Conservation (phyloP, 768 basidiomycete genomes). For the Rhodotorula graminis region DNA sequence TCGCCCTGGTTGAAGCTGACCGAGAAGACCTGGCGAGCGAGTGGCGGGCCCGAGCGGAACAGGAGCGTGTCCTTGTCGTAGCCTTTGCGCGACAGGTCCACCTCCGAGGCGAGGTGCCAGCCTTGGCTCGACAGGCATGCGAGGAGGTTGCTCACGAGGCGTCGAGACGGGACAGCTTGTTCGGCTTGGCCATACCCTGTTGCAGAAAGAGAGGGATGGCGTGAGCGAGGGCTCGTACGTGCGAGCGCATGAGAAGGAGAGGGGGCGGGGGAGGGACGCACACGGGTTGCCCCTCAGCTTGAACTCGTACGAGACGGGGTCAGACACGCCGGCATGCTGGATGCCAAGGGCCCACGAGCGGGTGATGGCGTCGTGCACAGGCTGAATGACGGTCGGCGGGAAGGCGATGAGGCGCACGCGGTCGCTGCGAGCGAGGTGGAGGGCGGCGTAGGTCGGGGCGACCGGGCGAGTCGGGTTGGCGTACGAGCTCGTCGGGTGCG, state of each 20-base stretch:
- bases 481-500: not conserved
- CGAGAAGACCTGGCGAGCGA: not conserved
- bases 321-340: not conserved
- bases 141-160: not conserved
- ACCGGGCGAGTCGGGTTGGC: not conserved
- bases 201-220: no score
- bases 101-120: not conserved
- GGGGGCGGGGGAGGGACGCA: not conserved
- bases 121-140: not conserved
- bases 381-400: no score
- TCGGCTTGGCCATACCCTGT: not conserved
- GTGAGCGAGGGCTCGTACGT: no score
- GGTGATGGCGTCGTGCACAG: not conserved
- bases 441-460: not conserved
- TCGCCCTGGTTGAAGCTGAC: not conserved
- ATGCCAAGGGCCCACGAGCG: not conserved
- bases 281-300: not conserved
- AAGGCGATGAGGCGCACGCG: not conserved
- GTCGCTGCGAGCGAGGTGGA: not conserved
- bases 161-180: not conserved
- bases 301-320: not conserved
- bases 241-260: no score
- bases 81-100: not conserved
- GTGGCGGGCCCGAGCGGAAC: not conserved
- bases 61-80: slow-evolving; percentile 1